phyloP scores from a whole-genome alignment of 1,284 basidiomycete genomes.

The Trametes versicolor region DNA sequence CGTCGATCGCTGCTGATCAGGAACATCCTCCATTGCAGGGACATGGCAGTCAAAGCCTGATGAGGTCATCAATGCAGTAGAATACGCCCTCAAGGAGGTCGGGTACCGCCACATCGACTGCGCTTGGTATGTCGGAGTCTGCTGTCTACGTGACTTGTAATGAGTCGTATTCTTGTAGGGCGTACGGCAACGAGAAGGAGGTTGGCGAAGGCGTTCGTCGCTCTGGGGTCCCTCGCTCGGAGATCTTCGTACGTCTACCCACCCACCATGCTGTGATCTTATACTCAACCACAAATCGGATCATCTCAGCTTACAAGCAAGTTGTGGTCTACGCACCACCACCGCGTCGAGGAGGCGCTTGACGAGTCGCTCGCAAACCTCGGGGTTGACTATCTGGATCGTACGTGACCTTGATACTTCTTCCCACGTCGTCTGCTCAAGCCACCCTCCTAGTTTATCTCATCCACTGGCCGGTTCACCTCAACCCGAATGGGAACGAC shows the following conservation, averaged over 20 bases:
- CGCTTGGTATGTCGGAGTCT: slow-evolving; percentile 56
- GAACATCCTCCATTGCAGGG: slow-evolving; percentile 50
- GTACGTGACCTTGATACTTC: slow-evolving; percentile 49
- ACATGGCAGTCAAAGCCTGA: slow-evolving; percentile 85
- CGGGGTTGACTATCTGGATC: slow-evolving; percentile 82
- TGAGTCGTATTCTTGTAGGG: slow-evolving; percentile 49
- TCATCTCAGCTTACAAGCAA: slow-evolving; percentile 68
- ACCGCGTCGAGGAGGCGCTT: slow-evolving; percentile 78
- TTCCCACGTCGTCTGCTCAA: not conserved
- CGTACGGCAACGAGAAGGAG: slow-evolving; percentile 82
- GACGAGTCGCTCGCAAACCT: slow-evolving; percentile 78
- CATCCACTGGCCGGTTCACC: slow-evolving; percentile 85
- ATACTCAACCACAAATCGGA: slow-evolving; percentile 19
- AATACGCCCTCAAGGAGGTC: slow-evolving; percentile 74
- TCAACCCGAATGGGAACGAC: slow-evolving; percentile 82
- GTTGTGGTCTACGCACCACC: slow-evolving; percentile 78
- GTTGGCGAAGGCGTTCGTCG: slow-evolving; percentile 86
- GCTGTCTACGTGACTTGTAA: not conserved
- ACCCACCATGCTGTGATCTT: slow-evolving; percentile 8
- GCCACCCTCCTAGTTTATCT: slow-evolving; percentile 63
- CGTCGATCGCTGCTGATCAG: slow-evolving; percentile 19
- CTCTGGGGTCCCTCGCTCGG: slow-evolving; percentile 80
- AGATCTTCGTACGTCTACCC: slow-evolving; percentile 79
- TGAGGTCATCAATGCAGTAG: slow-evolving; percentile 75
- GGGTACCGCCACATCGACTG: slow-evolving; percentile 87